Evolutionary conservation across 805 yeast species (phyloP).

Genomic region (Ogataea degrootiae): DNA sequence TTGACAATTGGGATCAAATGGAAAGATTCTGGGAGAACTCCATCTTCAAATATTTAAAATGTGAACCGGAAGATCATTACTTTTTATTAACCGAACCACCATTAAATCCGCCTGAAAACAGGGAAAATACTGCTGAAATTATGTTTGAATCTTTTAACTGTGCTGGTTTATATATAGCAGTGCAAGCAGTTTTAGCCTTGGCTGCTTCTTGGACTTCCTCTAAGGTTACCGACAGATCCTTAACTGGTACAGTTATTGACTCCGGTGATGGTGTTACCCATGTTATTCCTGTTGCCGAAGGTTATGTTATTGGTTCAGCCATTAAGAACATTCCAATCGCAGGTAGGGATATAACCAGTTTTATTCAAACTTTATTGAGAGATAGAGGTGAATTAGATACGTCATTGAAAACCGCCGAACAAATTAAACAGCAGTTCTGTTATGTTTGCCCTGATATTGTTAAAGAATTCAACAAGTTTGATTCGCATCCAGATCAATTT

Average conservation of each 20-base stretch:
- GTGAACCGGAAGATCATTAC: conserved; percentile 98
- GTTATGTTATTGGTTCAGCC: conserved; percentile 96
- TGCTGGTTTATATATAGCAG: conserved; percentile 97
- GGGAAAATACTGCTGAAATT: conserved; percentile 97
- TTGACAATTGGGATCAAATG: conserved; percentile 99
- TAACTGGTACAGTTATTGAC: conserved; percentile 98
- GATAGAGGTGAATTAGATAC: conserved; percentile 97
- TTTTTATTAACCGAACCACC: conserved; percentile 97
- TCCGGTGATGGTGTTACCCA: conserved; percentile 99
- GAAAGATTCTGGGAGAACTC: conserved; percentile 98
- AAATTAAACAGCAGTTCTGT: conserved; percentile 93
- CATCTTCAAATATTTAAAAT: conserved; percentile 90
- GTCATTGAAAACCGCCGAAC: conserved; percentile 90
- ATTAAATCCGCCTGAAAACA: conserved; percentile 97
- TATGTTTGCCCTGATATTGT: conserved; percentile 98
- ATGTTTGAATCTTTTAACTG: conserved; percentile 99
- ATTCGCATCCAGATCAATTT: conserved; percentile 88
- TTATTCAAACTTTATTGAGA: conserved; percentile 88
- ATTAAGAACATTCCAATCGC: conserved; percentile 98
- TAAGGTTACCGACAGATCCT: conserved; percentile 88
- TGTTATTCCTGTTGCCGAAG: conserved; percentile 98
- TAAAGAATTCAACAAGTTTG: conserved; percentile 91
- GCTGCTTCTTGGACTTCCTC: conserved; percentile 99
- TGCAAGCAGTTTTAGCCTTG: conserved; percentile 95
- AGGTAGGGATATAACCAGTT: conserved; percentile 94